Evolutionary conservation across 345 rosid genomes (phyloP).

Genomic region (Sisymbrium irio): DNA sequence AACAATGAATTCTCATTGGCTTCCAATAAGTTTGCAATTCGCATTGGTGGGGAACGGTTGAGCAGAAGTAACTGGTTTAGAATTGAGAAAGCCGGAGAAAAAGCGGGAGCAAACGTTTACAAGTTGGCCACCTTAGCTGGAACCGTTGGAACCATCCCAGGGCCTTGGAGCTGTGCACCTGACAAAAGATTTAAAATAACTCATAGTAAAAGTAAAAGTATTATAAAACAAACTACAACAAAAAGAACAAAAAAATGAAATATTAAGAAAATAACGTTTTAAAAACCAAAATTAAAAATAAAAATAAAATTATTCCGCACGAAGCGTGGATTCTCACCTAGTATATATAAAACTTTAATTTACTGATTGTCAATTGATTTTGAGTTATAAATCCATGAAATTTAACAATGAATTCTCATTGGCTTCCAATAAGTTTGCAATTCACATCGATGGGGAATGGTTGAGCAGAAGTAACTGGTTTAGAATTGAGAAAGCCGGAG

Average conservation of each 20-base stretch:
- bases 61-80: not conserved
- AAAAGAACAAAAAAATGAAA: no score
- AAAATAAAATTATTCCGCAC: no score
- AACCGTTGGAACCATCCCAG: not conserved
- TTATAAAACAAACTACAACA: no score
- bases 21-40: not conserved
- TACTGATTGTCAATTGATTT: no score
- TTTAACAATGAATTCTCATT: not conserved
- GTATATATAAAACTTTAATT: no score
- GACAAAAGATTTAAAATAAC: no score
- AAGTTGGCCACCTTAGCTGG: not conserved
- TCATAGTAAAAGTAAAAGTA: no score
- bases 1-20: not conserved
- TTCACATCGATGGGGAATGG: not conserved
- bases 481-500: not conserved
- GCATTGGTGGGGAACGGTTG: not conserved
- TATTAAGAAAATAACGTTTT: no score
- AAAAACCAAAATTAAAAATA: no score
- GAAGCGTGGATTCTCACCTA: no score
- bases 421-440: not conserved
- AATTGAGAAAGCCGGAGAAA: not conserved
- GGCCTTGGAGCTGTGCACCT: not conserved
- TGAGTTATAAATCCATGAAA: no score
- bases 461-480: not conserved
- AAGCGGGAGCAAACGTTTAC: conserved; percentile 4